Percentiles rank a stretch among this genome's conserved stretches.
Conservation (phyloP, 495 filamentous ascomycete genomes). For the Chaetomium fimeti region DNA sequence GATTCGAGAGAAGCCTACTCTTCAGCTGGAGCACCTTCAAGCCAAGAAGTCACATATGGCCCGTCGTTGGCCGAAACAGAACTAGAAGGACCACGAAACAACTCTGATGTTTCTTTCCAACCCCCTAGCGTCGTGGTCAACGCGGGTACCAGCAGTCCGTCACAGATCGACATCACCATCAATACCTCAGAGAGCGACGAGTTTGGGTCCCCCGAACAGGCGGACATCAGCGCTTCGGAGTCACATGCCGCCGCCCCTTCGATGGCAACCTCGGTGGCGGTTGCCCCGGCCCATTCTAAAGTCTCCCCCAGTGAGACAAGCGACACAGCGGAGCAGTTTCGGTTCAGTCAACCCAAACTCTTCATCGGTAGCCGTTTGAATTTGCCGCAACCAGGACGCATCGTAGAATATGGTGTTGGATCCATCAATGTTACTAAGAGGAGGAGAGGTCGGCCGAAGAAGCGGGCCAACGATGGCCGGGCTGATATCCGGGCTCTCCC, state of each 20-base stretch:
- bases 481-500: slow-evolving; percentile 45
- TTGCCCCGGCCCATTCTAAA: slow-evolving; percentile 32
- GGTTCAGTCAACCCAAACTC: slow-evolving; percentile 41
- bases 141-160: slow-evolving; percentile 13
- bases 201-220: not conserved
- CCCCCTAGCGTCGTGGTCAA: slow-evolving; percentile 12
- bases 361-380: slow-evolving; percentile 42
- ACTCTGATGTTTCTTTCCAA: not conserved
- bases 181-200: not conserved
- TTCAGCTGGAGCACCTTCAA: too few species aligned
- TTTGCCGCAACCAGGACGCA: slow-evolving; percentile 4
- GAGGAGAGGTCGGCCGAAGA: slow-evolving; percentile 36
- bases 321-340: slow-evolving; percentile 29
- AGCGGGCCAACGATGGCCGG: slow-evolving; percentile 38
- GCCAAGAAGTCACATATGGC: slow-evolving; percentile 2
- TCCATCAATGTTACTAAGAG: slow-evolving; percentile 21
- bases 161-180: not conserved
- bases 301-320: slow-evolving; percentile 20
- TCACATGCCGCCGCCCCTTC: slow-evolving; percentile 13
- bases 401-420: not conserved
- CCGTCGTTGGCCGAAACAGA: not conserved
- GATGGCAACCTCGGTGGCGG: slow-evolving; percentile 26
- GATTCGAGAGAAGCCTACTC: too few species aligned
- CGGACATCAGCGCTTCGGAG: slow-evolving; percentile 17
- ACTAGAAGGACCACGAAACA: slow-evolving; percentile 3